These are phyloP conservation scores for Hamamelis virginiana DNA, from an alignment of 164 flowering plant species.

Conservation along the genomic window DNA sequence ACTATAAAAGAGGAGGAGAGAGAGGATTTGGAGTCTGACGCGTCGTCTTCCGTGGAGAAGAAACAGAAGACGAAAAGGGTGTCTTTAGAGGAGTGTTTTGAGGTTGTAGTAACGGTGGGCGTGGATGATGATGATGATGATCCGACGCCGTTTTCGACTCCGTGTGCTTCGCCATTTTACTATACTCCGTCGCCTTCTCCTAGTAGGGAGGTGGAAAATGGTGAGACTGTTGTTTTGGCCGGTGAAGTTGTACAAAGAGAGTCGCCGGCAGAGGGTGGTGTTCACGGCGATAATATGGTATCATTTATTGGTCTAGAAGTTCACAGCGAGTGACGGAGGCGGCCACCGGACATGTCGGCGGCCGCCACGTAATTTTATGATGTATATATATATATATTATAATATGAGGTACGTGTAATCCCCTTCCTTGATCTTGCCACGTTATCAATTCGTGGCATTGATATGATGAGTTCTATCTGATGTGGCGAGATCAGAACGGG, in stretches of 20 bases:
- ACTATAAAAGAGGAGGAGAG: slow-evolving; percentile 55
- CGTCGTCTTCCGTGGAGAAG: not conserved
- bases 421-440: too few species aligned
- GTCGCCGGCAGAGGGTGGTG: not conserved
- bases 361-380: too few species aligned
- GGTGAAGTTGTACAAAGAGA: too few species aligned
- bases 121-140: slow-evolving; percentile 9
- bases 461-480: too few species aligned
- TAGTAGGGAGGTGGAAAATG: slow-evolving; percentile 14
- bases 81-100: not conserved
- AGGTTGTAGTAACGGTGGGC: not conserved
- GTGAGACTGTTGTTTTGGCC: not conserved
- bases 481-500: too few species aligned
- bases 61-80: slow-evolving; percentile 4
- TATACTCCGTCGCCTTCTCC: slow-evolving; percentile 57
- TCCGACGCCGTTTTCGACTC: slow-evolving; percentile 53
- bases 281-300: not conserved
- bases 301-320: not conserved
- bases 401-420: too few species aligned
- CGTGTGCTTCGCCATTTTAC: slow-evolving; percentile 53
- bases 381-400: too few species aligned
- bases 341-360: not conserved
- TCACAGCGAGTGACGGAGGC: not conserved
- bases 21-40: slow-evolving; percentile 28
- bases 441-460: too few species aligned